Base-by-base conservation (phyloP, 345 rosid genomes). In the Excoecaria cochinchinensis region DNA sequence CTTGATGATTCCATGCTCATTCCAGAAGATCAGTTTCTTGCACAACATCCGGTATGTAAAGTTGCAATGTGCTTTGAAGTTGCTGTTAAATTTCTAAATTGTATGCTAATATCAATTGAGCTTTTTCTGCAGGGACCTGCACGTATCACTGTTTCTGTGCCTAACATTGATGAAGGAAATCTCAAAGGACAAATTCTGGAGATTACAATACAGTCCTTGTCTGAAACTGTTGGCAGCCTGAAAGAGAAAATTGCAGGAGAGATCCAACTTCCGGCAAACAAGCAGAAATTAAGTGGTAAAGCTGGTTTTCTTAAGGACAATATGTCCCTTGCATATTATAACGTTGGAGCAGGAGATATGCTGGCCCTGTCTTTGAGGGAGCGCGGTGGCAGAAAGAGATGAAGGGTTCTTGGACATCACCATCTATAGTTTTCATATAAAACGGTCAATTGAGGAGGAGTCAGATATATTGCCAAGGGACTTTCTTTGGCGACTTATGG, bases 201-300 rank as follows among this genome's bases (percentile, higher is more conserved):
- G 85, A 89, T 93, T 56, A 79, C 85, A 14, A 85, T 93, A 79
- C 95, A 90, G 82, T 79, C 97, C 0, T 69, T 91, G 57, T 90
- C 92, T 1, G 98, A 93, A 81, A 90, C 87, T 6, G 87, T 93
- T 67, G 87, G 89, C 73, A 93, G 97, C 82, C 84, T 93, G 86
- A 93, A 93, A 81, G 98, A 93, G 87, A 93, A 93, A 85, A 91
- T 93, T 73, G 97, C 97, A 0, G 98, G 93, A 76, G 93, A 89
- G 78, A 90, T 85, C 71, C 98, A 91, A 75, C 90, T 91, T 74
- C 90, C 92, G 38, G 87, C 97, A 64, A 93, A 91, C 85, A 93
- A 93, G 75, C 98, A 93, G 85, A 93, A 93, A 76, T 72, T 93
- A 80, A 93, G 95, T 82, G 97, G 97, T 70, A 90, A 90, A 83